These are phyloP conservation scores for Diaporthe sp. DNA, from an alignment of 2,329 filamentous ascomycete genomes.

Conservation along the genomic window DNA sequence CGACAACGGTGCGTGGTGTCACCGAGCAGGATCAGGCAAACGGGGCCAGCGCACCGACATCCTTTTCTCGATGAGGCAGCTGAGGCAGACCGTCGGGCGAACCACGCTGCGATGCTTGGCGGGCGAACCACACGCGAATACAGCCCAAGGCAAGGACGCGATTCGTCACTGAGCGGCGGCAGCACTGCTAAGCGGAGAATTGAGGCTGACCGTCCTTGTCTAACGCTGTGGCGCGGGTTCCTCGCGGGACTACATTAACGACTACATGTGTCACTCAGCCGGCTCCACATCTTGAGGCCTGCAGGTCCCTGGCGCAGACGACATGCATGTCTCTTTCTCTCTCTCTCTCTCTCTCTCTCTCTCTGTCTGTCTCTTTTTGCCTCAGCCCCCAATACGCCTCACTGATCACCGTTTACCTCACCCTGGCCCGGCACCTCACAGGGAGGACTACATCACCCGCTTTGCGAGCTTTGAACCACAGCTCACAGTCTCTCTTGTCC, in stretches of 20 bases:
- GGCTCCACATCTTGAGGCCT: conserved; percentile 16
- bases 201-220: conserved; percentile 17
- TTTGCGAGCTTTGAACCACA: not conserved
- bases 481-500: not conserved
- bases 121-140: conserved; percentile 16
- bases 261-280: conserved; percentile 1
- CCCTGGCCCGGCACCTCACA: not conserved
- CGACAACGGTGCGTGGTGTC: not conserved
- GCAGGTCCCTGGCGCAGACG: conserved; percentile 25
- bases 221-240: conserved; percentile 1
- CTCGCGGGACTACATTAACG: not conserved
- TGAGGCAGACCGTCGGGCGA: conserved; percentile 26
- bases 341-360: not conserved
- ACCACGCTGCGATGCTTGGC: conserved; percentile 16
- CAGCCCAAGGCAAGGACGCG: not conserved
- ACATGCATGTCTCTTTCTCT: conserved; percentile 15
- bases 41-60: conserved; percentile 11
- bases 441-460: not conserved
- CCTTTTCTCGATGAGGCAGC: conserved; percentile 17
- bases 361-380: not conserved
- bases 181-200: conserved; percentile 4
- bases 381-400: conserved; percentile 18
- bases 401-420: conserved; percentile 12
- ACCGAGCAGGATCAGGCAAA: conserved; percentile 21
- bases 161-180: not conserved